Percentiles rank a stretch among this genome's conserved stretches.
Conservation (phyloP, 805 yeast species). For the Myxozyma geophila region DNA sequence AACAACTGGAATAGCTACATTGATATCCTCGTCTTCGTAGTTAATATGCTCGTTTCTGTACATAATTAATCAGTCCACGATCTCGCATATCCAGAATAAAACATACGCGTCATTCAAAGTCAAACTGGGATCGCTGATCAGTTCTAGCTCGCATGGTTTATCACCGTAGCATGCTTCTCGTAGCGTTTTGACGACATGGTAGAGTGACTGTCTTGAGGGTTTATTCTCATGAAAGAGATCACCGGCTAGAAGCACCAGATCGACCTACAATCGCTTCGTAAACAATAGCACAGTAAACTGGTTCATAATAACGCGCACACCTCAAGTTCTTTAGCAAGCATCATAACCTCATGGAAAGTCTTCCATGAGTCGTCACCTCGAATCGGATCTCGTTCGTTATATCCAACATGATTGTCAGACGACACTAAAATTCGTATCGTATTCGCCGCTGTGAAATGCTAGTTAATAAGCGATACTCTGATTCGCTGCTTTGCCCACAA, state of each 20-base stretch:
- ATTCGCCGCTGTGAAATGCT: slow-evolving; percentile 46
- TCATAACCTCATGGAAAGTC: slow-evolving; percentile 83
- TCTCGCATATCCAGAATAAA: too few species aligned
- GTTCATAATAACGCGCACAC: slow-evolving; percentile 44
- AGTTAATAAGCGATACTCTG: neutral
- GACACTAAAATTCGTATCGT: slow-evolving; percentile 81
- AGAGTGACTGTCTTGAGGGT: slow-evolving; percentile 84
- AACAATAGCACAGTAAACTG: neutral
- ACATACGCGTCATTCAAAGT: slow-evolving; percentile 57
- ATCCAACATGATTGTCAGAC: slow-evolving; percentile 97
- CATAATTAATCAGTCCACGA: neutral
- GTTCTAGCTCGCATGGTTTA: slow-evolving; percentile 81
- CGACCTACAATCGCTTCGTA: slow-evolving; percentile 48
- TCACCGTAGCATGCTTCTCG: slow-evolving; percentile 80
- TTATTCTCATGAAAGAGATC: slow-evolving; percentile 90
- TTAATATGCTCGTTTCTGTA: slow-evolving; percentile 66
- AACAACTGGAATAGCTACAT: slow-evolving; percentile 86
- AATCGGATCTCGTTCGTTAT: slow-evolving; percentile 84
- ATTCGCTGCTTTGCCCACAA: too few species aligned
- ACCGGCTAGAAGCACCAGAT: slow-evolving; percentile 89
- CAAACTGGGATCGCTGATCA: slow-evolving; percentile 75
- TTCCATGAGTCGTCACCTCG: slow-evolving; percentile 88
- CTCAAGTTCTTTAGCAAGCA: slow-evolving; percentile 66
- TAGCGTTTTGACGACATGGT: slow-evolving; percentile 75
- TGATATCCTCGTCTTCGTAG: slow-evolving; percentile 88